These are phyloP conservation scores for Chytriomyces sp. DNA, from an alignment of 192 early-diverging fungal species.

Conservation along the genomic window DNA sequence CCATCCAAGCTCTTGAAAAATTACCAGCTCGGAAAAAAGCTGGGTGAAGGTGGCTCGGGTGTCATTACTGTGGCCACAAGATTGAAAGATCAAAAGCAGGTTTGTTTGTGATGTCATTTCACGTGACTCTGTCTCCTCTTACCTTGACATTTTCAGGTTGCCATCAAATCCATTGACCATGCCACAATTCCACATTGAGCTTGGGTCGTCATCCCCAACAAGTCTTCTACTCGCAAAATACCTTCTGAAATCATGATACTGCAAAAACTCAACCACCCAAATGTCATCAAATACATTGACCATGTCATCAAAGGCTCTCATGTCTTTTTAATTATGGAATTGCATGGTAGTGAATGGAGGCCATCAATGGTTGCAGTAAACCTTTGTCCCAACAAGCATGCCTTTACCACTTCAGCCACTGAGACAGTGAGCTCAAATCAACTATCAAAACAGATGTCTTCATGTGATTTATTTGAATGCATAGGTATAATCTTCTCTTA, in stretches of 20 bases:
- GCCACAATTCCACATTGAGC: slow-evolving; percentile 41
- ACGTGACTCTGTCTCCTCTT: no score
- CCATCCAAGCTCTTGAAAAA: no score
- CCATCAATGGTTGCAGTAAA: no score
- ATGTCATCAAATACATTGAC: slow-evolving; percentile 49
- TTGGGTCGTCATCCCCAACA: slow-evolving; percentile 33
- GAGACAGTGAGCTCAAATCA: no score
- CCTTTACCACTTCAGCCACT: no score
- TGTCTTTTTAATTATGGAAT: slow-evolving; percentile 50
- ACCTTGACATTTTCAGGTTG: slow-evolving; percentile 44
- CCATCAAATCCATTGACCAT: slow-evolving; percentile 51
- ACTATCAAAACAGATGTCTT: slow-evolving; percentile 36
- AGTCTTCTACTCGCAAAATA: slow-evolving; percentile 4
- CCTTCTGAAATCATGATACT: slow-evolving; percentile 47
- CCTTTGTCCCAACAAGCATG: no score
- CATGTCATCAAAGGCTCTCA: slow-evolving; percentile 36
- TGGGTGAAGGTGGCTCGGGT: no score
- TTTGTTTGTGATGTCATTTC: no score
- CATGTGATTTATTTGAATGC: slow-evolving; percentile 58
- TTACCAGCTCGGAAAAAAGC: no score
- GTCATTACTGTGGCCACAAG: no score
- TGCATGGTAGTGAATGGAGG: slow-evolving; percentile 53
- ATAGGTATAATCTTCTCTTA: slow-evolving; percentile 40
- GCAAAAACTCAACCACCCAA: slow-evolving; percentile 41
- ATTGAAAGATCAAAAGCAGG: no score